These are phyloP conservation scores for Mangifera indica DNA, from an alignment of 345 rosid species.

Conservation along the genomic window DNA sequence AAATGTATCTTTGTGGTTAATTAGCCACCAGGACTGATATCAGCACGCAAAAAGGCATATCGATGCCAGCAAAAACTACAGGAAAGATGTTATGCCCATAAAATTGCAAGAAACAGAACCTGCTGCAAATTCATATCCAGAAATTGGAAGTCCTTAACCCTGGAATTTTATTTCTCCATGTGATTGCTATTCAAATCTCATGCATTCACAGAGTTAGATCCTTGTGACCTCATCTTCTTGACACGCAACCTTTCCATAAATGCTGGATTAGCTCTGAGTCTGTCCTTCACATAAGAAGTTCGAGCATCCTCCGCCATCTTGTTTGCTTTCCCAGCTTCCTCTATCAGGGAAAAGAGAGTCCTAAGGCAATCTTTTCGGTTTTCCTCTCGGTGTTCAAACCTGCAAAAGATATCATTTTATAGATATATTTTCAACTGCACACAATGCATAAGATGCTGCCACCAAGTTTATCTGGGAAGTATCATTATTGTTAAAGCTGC, in stretches of 20 bases:
- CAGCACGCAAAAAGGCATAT: not conserved
- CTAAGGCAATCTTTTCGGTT: conserved; percentile 92
- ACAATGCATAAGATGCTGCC: not conserved
- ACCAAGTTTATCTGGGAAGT: not conserved
- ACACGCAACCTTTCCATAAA: conserved; percentile 83
- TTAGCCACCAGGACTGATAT: not conserved
- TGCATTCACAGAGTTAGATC: conserved; percentile 31
- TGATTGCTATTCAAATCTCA: conserved; percentile 21
- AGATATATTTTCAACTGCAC: not conserved
- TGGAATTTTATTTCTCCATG: conserved; percentile 8
- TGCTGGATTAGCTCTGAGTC: conserved; percentile 77
- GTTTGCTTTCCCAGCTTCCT: conserved; percentile 84
- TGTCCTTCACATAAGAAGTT: conserved; percentile 64
- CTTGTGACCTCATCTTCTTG: conserved; percentile 50
- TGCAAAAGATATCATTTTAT: conserved; percentile 26
- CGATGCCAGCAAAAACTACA: not conserved
- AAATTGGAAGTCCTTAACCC: conserved; percentile 1
- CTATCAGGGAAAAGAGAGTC: conserved; percentile 70
- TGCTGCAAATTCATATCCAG: conserved; percentile 3
- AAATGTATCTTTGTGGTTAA: not conserved
- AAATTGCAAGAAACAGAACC: not conserved
- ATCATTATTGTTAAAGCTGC: not conserved
- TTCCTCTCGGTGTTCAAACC: conserved; percentile 95
- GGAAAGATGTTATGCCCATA: not conserved
- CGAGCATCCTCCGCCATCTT: conserved; percentile 73